phyloP scores from a whole-genome alignment of 148 eudicot genomes.

The Rhododendron kiyosumense region DNA sequence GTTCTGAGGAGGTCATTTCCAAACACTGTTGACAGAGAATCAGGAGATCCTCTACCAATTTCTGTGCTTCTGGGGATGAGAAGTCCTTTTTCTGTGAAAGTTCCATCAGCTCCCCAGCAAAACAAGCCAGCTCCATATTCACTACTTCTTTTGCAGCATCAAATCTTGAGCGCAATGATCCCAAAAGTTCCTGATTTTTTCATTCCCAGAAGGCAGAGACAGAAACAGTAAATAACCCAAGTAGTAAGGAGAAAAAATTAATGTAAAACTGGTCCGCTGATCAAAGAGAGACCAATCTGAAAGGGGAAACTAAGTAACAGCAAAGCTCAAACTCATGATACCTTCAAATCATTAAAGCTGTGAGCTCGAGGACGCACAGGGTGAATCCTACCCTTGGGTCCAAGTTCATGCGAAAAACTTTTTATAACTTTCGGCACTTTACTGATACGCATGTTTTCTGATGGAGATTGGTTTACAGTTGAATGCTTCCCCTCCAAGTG shows the following conservation, averaged over 20 bases:
- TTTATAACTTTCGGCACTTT: constrained; percentile 42
- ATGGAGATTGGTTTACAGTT: constrained; percentile 22
- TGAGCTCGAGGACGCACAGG: constrained; percentile 44
- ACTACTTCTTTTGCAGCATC: constrained; percentile 59
- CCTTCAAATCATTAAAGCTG: constrained; percentile 59
- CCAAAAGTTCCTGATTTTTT: constrained; percentile 45
- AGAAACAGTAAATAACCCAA: not conserved
- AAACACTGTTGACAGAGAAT: constrained; percentile 36
- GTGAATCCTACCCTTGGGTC: constrained; percentile 49
- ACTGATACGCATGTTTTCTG: constrained; percentile 9
- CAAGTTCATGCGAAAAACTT: constrained; percentile 67
- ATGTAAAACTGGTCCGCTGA: not conserved
- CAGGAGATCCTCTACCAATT: constrained; percentile 45
- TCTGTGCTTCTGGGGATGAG: constrained; percentile 28
- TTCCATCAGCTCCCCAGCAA: constrained; percentile 38
- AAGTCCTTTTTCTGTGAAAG: constrained; percentile 30
- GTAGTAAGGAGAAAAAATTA: not conserved
- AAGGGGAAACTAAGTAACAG: not conserved
- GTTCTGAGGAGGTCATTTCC: constrained; percentile 38
- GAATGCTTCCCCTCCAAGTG: constrained; percentile 23
- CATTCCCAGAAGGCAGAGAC: not conserved
- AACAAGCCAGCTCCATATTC: constrained; percentile 46
- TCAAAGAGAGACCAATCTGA: constrained; percentile 5
- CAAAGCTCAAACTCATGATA: constrained; percentile 3
- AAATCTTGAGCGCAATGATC: constrained; percentile 49